These are phyloP conservation scores for Ceriops zippeliana DNA, from an alignment of 345 rosid species.

Conservation along the genomic window DNA sequence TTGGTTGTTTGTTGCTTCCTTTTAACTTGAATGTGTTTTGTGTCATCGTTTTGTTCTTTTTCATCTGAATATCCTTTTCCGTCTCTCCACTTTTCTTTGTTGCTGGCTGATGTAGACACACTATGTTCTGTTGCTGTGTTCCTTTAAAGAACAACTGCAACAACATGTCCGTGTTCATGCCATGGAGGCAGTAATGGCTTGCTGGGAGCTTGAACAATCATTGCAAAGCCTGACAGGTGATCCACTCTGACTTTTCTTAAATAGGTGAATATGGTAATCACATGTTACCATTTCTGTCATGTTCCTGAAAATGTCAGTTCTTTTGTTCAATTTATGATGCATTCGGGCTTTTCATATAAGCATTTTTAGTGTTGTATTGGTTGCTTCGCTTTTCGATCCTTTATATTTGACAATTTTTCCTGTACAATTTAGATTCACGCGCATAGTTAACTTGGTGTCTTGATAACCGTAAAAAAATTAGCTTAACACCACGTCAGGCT, in stretches of 20 bases:
- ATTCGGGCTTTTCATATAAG: background rate
- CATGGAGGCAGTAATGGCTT: conserved; percentile 86
- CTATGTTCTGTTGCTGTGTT: conserved; percentile 65
- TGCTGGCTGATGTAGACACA: conserved; percentile 54
- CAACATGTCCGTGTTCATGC: conserved; percentile 88
- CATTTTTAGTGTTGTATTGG: too few species aligned
- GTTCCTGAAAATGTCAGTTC: background rate
- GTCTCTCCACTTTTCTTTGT: conserved; percentile 5
- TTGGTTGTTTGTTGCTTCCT: conserved; percentile 1
- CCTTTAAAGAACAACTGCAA: conserved; percentile 79
- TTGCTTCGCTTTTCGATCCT: too few species aligned
- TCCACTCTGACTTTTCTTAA: background rate
- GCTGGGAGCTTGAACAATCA: conserved; percentile 80
- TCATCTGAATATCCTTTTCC: conserved; percentile 5
- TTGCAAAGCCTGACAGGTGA: conserved; percentile 68
- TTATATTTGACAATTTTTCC: too few species aligned
- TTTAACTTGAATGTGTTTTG: conserved; percentile 1
- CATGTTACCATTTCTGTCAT: background rate
- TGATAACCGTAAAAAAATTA: too few species aligned
- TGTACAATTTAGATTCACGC: too few species aligned
- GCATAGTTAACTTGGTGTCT: too few species aligned
- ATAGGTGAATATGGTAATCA: background rate
- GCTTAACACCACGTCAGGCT: too few species aligned
- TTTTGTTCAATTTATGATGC: background rate
- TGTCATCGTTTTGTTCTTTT: background rate